These are phyloP conservation scores for Parasitella parasitica DNA, from an alignment of 371 early-diverging fungal species.

Conservation along the genomic window DNA sequence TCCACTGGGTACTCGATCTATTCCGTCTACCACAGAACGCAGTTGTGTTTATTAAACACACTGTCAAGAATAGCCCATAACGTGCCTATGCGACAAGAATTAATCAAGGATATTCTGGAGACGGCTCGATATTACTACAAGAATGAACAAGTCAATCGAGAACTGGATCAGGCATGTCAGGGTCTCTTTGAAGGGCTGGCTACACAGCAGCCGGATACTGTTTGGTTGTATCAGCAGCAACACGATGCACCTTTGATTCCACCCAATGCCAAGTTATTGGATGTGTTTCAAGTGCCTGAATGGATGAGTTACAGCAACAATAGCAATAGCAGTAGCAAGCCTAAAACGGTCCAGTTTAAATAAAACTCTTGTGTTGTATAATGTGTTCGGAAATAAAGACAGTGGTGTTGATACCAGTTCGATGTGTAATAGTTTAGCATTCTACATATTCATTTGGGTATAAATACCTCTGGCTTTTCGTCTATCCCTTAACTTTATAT, in stretches of 20 bases:
- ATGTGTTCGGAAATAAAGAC: conserved; percentile 1
- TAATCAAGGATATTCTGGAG: conserved; percentile 29
- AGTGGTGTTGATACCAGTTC: neutral
- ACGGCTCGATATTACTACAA: conserved; percentile 26
- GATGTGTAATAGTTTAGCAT: neutral
- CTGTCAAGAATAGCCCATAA: conserved; percentile 20
- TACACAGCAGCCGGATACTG: conserved; percentile 37
- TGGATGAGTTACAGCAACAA: conserved; percentile 10
- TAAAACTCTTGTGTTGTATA: neutral
- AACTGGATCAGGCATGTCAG: conserved; percentile 28
- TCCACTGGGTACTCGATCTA: conserved; percentile 31
- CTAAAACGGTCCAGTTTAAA: neutral
- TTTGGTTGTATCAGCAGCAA: conserved; percentile 37
- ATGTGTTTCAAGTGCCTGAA: conserved; percentile 27
- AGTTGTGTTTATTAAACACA: conserved; percentile 32
- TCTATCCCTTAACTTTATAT: neutral
- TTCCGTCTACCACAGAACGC: conserved; percentile 37
- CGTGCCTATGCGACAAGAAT: conserved; percentile 26
- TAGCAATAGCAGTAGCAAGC: neutral
- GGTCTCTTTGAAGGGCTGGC: conserved; percentile 23
- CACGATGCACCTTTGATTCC: neutral
- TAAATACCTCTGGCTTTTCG: neutral
- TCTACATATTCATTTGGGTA: neutral
- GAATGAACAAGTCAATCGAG: conserved; percentile 24
- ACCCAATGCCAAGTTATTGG: conserved; percentile 1